Evolutionary conservation across 2,329 filamentous ascomycete genomes (phyloP), one percentile per base, ranked within the genome.

Genomic region (Fusarium stilboides): DNA sequence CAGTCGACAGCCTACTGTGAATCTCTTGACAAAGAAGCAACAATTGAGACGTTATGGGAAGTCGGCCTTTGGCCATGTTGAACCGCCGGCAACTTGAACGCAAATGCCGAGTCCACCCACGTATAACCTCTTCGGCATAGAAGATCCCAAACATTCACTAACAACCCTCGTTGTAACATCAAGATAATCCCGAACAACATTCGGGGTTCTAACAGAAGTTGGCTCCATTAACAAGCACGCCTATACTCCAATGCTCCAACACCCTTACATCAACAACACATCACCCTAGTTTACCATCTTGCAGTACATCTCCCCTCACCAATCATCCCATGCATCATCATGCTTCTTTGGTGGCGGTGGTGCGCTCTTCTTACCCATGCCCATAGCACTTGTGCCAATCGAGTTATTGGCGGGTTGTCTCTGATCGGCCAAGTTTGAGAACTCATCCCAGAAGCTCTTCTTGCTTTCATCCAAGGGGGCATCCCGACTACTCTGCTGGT

Each of bases 391-490:
- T 20, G 87, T 89, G 33, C 87, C 87, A 64, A 89, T 87, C 4
- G 87, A 82, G 72, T 82, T 87, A 59, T 81, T 80, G 43, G 76
- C 77, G 14, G 77, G 77, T 69, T 82, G 80, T 61, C 81, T 80
- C 74, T 87, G 84, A 80, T 91, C 87, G 1, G 89, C 91, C 26
- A 91, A 79, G 28, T 87, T 88, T 0, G 94, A 91, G 80, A 98
- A 97, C 72, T 92, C 91, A 77, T 97, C 94, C 94, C 94, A 98
- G 80, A 97, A 97, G 71, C 92, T 91, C 77, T 91, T 91, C 80
- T 91, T 92, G 87, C 79, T 91, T 86, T 84, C 85, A 75, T 90
- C 85, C 52, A 89, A 74, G 57, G 79, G 82, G 55, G 76, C 81
- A 58, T 80, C 76, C 58, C 81, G 53, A 31, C 5, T 76, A 62